These are phyloP conservation scores for Sphagnum magellanicum DNA, from an alignment of 228 moss, liverwort and hornwort species.

Conservation along the genomic window DNA sequence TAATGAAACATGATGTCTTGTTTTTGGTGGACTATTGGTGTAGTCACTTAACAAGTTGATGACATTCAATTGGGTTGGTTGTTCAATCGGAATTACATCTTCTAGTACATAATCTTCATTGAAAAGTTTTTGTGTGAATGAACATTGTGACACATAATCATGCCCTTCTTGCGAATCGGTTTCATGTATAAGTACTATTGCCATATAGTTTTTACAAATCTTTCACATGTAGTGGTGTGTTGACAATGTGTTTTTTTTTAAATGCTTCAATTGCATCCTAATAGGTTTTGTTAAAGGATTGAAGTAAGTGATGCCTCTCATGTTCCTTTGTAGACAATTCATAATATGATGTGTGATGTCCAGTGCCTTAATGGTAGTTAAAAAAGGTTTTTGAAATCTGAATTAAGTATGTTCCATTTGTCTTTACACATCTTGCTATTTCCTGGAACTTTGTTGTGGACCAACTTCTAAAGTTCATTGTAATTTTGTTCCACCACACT, in stretches of 20 bases:
- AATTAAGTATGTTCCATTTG: not conserved
- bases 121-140: too few relatives aligned
- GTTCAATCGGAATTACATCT: too few relatives aligned
- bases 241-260: not conserved
- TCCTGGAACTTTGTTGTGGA: not conserved
- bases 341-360: not conserved
- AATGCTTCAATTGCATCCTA: not conserved
- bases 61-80: too few relatives aligned
- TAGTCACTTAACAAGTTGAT: too few relatives aligned
- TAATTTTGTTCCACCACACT: not conserved
- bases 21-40: too few relatives aligned
- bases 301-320: not conserved
- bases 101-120: too few relatives aligned
- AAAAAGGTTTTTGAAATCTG: not conserved
- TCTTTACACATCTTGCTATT: not conserved
- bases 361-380: not conserved
- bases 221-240: not conserved
- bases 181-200: too few relatives aligned
- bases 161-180: too few relatives aligned
- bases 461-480: not conserved
- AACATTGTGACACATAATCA: too few relatives aligned
- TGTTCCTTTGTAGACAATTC: not conserved
- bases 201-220: not conserved
- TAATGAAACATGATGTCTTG: too few relatives aligned
- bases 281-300: not conserved